Conservation (phyloP, 345 rosid species). For the Iberis pinnata region DNA sequence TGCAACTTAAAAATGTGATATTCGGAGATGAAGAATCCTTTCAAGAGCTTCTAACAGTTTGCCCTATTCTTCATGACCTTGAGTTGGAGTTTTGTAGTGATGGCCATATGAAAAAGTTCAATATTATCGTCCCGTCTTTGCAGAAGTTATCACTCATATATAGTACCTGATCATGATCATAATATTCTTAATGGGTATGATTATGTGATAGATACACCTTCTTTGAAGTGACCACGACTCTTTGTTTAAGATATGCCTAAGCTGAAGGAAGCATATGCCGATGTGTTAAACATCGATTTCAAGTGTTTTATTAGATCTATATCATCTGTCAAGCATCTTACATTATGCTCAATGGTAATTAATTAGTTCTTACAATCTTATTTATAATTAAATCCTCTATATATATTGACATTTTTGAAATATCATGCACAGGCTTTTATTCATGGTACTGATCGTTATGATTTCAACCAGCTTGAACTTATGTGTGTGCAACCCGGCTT, state of each 20-base stretch:
- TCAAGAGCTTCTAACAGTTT: neutral
- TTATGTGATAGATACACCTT: conserved; percentile 13
- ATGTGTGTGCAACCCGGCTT: neutral
- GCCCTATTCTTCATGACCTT: conserved; percentile 2
- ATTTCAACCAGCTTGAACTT: neutral
- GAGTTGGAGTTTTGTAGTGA: too few species aligned
- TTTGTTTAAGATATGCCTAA: neutral
- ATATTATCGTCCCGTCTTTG: conserved; percentile 2
- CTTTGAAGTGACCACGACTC: neutral
- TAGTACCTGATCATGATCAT: neutral
- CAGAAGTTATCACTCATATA: neutral
- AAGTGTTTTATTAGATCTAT: neutral
- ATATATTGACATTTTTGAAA: too few species aligned
- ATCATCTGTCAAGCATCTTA: conserved; percentile 5
- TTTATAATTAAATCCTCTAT: neutral
- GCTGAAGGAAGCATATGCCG: neutral
- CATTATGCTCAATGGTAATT: neutral
- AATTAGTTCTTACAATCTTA: neutral
- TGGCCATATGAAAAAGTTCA: neutral
- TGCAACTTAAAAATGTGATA: neutral
- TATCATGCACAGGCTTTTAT: neutral
- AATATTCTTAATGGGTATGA: neutral
- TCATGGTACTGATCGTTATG: neutral
- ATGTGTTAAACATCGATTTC: fast-evolving
- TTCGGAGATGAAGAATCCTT: neutral